Percentiles rank a stretch among this genome's conserved stretches.
Conservation (phyloP, 1,284 basidiomycete genomes). For the Ceratobasidium sp. region DNA sequence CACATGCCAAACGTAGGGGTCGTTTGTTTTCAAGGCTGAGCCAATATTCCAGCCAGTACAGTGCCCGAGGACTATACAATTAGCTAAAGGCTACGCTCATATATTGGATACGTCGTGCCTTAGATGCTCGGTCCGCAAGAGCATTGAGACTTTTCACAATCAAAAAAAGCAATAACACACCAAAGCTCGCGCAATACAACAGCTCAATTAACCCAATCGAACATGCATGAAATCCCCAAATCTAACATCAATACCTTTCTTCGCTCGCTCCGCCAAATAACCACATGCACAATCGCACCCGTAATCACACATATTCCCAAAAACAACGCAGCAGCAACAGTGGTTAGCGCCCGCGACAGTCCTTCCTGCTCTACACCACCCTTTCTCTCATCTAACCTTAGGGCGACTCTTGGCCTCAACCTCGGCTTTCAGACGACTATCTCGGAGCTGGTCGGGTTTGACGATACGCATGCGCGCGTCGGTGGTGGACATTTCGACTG, state of each 20-base stretch:
- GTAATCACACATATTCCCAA: conserved; percentile 56
- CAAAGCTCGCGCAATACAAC: not conserved
- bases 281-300: conserved; percentile 20
- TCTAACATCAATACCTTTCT: not conserved
- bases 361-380: conserved; percentile 50
- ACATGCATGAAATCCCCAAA: not conserved
- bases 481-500: conserved; percentile 61
- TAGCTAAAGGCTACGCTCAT: no score
- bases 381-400: conserved; percentile 14
- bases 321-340: conserved; percentile 62
- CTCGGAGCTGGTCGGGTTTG: conserved; percentile 61
- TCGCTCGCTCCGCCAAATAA: conserved; percentile 2
- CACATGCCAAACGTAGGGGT: no score
- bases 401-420: conserved; percentile 58
- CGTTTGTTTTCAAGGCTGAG: no score
- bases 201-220: not conserved
- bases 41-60: no score
- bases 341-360: conserved; percentile 59
- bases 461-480: conserved; percentile 73
- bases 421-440: conserved; percentile 63
- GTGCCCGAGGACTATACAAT: no score
- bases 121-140: no score
- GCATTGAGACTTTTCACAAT: no score
- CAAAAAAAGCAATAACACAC: no score
- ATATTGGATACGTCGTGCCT: no score